Conservation (phyloP, 1,284 basidiomycete genomes). For the Ceratobasidium theobromae region DNA sequence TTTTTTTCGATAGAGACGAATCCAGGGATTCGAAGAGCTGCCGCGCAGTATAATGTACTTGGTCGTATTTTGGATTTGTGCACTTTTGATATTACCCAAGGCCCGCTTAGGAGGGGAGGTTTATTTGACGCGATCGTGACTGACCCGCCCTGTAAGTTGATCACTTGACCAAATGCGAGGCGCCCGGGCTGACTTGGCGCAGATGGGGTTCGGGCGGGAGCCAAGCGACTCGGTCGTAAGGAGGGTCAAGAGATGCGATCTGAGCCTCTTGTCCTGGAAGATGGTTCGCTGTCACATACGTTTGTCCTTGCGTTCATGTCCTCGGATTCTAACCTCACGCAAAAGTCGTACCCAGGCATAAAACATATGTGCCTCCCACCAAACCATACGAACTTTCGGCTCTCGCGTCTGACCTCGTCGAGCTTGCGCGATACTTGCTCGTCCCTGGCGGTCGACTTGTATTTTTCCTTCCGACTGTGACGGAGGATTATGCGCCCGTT, state of each 20-base stretch:
- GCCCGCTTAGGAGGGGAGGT: constrained; percentile 85
- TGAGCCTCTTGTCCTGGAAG: constrained; percentile 42
- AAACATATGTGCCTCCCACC: constrained; percentile 82
- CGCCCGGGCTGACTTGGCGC: constrained; percentile 5
- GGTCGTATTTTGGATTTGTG: constrained; percentile 79
- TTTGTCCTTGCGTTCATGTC: constrained; percentile 38
- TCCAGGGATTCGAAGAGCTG: constrained; percentile 77
- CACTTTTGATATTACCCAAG: constrained; percentile 87
- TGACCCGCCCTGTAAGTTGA: constrained; percentile 81
- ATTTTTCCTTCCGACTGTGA: constrained; percentile 92
- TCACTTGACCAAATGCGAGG: not conserved
- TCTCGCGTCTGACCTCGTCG: constrained; percentile 78
- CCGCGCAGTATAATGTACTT: constrained; percentile 80
- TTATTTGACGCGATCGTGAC: constrained; percentile 95
- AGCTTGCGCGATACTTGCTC: constrained; percentile 81
- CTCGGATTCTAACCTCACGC: not conserved
- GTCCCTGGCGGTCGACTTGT: constrained; percentile 87
- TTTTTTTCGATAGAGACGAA: constrained; percentile 2
- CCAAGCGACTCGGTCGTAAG: constrained; percentile 84
- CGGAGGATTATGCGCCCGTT: constrained; percentile 83
- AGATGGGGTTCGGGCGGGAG: constrained; percentile 96
- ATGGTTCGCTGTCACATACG: constrained; percentile 45
- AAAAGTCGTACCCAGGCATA: constrained; percentile 40
- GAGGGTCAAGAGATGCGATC: constrained; percentile 44
- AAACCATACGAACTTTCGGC: constrained; percentile 92